Evolutionary conservation across 345 rosid species (phyloP), one percentile per base, ranked within the genome.

Genomic region (Cardamine chenopodiifolia): DNA sequence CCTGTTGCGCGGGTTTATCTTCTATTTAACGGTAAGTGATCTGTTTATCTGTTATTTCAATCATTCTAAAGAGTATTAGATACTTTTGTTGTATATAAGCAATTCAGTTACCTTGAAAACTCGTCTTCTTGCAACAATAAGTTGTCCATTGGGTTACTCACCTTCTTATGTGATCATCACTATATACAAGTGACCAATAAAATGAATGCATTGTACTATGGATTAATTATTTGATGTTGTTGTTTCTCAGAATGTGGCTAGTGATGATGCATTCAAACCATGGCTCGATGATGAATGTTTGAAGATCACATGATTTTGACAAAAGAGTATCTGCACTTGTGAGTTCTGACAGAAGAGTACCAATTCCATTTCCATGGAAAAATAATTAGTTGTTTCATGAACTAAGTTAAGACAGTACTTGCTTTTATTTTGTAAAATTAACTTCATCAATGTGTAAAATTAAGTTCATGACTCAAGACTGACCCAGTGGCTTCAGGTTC

Each of bases 1-100:
- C 78, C 80, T 92, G 59, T 74, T 92, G 62, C 95, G 95, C 8
- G 95, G 91, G 75, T 87, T 90, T 61, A 82, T 87, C 85, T 92
- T 70, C 73, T 88, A 90, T 83, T 57, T 92, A 79, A 52, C 73
- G 83, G 98, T 88, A 76, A 82, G 20, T n/a, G 60, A 44, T 52
- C 4, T 48, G 15, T 63, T 55, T 61, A 48, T 12, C 10, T 20
- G 6, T 20, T 23, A 29, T 50, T 20, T 62, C 19, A 15, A 20
- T 44, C 26, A 0, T 40, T 9, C 13, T 48, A 8, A 22, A 7
- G 40, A 32, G 28, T 68, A 25, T 12, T 12, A 25, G 8, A 17
- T 25, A n/a, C 17, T 37, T 37, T 17, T n/a, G 8, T 66, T 35
- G 28, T 13, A 18, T 12, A 18, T 31, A 40, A 32, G 53, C 48